phyloP scores from a whole-genome alignment of 2,329 filamentous ascomycete species.

The Epichloe typhina region DNA sequence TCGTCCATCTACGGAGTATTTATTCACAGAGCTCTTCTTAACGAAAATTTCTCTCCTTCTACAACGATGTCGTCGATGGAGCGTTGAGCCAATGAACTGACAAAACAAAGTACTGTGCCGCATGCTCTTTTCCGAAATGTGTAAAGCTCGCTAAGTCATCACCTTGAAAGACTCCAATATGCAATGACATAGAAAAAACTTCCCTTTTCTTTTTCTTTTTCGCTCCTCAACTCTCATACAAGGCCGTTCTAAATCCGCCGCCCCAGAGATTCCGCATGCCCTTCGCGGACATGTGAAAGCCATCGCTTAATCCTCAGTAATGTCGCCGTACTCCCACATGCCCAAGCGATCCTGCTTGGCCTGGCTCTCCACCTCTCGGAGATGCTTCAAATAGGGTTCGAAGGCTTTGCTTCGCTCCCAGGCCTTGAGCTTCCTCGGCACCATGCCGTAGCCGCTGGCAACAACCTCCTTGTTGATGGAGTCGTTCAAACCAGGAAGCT shows the following conservation, averaged over 20 bases:
- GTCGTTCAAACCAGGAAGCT: conserved; percentile 46
- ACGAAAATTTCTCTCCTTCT: too few relatives aligned
- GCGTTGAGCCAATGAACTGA: too few relatives aligned
- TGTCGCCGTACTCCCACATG: conserved; percentile 97
- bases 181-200: not conserved
- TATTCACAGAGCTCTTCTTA: too few relatives aligned
- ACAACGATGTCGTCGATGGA: too few relatives aligned
- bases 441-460: conserved; percentile 74
- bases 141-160: not conserved
- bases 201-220: not conserved
- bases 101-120: not conserved
- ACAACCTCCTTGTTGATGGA: conserved; percentile 87
- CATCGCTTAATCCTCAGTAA: conserved; percentile 66
- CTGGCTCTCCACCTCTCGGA: conserved; percentile 60
- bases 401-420: conserved; percentile 71
- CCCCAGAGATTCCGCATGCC: not conserved
- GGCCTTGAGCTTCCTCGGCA: conserved; percentile 77
- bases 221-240: not conserved
- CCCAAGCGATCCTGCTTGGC: conserved; percentile 72
- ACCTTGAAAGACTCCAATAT: conserved; percentile 1
- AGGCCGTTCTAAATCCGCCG: not conserved
- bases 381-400: conserved; percentile 53
- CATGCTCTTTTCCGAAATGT: conserved; percentile 1
- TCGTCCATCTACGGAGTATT: too few relatives aligned
- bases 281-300: not conserved